phyloP scores from a whole-genome alignment of 352 stramenopile genomes.

The Thalassiosira livingstoniorum region DNA sequence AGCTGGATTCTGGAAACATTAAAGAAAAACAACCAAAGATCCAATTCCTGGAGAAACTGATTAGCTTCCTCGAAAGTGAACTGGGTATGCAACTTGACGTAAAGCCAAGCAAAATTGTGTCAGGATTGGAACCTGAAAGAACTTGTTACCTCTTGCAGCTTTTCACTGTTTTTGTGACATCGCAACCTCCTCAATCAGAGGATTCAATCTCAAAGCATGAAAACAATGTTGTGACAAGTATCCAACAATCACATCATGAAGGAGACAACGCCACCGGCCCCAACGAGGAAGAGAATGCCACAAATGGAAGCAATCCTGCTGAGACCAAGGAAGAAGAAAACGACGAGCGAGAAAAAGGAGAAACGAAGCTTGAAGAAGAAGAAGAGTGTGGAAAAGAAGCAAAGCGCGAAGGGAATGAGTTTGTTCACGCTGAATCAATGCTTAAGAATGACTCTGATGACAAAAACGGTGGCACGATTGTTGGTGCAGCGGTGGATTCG shows the following conservation, averaged over 20 bases:
- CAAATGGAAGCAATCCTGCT: background rate
- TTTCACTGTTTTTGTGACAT: conserved; percentile 86
- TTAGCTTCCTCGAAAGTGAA: conserved; percentile 82
- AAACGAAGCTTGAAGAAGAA: too few species aligned
- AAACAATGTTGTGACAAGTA: background rate
- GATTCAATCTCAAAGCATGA: background rate
- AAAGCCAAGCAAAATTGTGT: conserved; percentile 91
- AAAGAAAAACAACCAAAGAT: conserved; percentile 95
- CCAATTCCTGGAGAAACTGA: conserved; percentile 88
- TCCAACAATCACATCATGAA: background rate
- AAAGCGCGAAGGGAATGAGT: too few species aligned
- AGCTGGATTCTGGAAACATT: conserved; percentile 91
- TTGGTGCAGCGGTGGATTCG: too few species aligned
- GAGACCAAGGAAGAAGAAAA: conserved; percentile 3
- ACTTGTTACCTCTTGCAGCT: conserved; percentile 95
- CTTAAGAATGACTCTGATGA: too few species aligned
- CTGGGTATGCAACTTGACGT: conserved; percentile 90
- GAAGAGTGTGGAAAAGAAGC: too few species aligned
- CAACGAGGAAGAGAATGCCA: background rate
- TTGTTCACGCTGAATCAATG: too few species aligned
- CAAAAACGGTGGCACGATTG: too few species aligned
- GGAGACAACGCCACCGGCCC: background rate
- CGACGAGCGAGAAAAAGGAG: too few species aligned
- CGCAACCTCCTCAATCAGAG: background rate
- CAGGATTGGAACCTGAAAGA: conserved; percentile 92